A percentile compares a stretch with the other conserved stretches of the same genome.
Conservation (phyloP, 257 asterid species). For the Forsythia viridissima region DNA sequence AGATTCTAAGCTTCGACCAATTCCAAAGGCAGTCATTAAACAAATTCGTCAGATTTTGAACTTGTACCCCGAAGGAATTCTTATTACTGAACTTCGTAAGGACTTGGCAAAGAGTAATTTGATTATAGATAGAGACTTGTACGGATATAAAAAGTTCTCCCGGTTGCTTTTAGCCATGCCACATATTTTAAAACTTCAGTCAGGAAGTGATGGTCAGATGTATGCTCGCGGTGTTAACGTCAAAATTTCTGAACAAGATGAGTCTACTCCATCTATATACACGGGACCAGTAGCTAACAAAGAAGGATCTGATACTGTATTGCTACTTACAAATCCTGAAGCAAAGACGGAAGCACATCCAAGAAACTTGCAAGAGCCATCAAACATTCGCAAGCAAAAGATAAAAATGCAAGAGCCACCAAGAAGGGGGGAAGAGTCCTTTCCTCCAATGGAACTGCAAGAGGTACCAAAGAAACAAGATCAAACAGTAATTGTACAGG, state of each 20-base stretch:
- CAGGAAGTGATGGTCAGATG: constrained; percentile 40
- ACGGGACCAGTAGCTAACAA: constrained; percentile 26
- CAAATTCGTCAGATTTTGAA: constrained; percentile 46
- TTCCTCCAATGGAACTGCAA: not conserved
- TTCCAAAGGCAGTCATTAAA: constrained; percentile 61
- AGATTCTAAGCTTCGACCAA: constrained; percentile 50
- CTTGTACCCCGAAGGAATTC: constrained; percentile 65
- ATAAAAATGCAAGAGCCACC: not conserved
- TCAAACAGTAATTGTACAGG: constrained; percentile 26
- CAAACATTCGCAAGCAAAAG: not conserved
- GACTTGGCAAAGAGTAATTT: constrained; percentile 49
- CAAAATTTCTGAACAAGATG: constrained; percentile 41
- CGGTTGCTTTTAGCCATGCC: constrained; percentile 84
- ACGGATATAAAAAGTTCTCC: constrained; percentile 73
- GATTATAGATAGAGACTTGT: constrained; percentile 58
- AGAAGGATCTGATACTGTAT: constrained; percentile 31
- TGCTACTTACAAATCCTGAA: not conserved
- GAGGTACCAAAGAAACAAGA: constrained; percentile 24
- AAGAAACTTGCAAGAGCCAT: not conserved
- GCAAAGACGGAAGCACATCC: not conserved
- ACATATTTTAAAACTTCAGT: constrained; percentile 48
- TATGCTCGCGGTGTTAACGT: constrained; percentile 31
- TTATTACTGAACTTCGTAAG: constrained; percentile 53
- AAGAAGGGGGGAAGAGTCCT: not conserved
- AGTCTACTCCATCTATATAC: constrained; percentile 25